Conservation (phyloP, 2,329 filamentous ascomycete genomes). For the Penicillium sp. region DNA sequence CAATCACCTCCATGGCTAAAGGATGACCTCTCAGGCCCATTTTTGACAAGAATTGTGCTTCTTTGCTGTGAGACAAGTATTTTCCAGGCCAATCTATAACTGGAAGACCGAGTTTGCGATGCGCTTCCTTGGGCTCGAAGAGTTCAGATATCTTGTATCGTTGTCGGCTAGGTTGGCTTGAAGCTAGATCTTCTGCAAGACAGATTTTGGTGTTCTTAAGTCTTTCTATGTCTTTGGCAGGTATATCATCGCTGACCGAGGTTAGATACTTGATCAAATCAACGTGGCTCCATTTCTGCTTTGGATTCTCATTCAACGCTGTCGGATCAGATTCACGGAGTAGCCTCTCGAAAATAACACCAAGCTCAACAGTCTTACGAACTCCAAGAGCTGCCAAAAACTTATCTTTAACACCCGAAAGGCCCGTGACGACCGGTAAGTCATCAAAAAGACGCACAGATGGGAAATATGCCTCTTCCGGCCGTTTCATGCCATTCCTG, state of each 20-base stretch:
- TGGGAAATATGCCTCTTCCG: conserved; percentile 83
- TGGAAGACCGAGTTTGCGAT: conserved; percentile 68
- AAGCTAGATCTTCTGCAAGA: conserved; percentile 63
- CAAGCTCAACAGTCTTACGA: conserved; percentile 89
- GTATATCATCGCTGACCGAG: conserved; percentile 86
- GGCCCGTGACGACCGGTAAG: conserved; percentile 72
- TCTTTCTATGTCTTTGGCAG: conserved; percentile 71
- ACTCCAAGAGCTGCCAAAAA: conserved; percentile 80
- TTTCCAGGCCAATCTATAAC: conserved; percentile 79
- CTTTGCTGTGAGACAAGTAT: conserved; percentile 61
- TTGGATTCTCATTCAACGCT: conserved; percentile 45
- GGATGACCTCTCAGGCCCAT: conserved; percentile 74
- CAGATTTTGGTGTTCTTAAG: conserved; percentile 76
- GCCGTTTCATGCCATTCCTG: conserved; percentile 81
- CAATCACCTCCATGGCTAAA: conserved; percentile 67
- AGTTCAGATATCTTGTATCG: conserved; percentile 71
- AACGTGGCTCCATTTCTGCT: conserved; percentile 77
- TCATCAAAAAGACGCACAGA: conserved; percentile 95
- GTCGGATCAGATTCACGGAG: conserved; percentile 55
- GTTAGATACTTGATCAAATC: conserved; percentile 92
- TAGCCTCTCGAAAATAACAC: conserved; percentile 85
- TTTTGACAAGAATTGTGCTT: conserved; percentile 68
- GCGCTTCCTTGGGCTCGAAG: conserved; percentile 70
- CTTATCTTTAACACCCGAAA: conserved; percentile 83
- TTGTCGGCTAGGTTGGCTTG: conserved; percentile 54